Evolutionary conservation across 2,329 filamentous ascomycete genomes (phyloP), one percentile per base, ranked within the genome.

Genomic region (Zymoseptoria passerinii): DNA sequence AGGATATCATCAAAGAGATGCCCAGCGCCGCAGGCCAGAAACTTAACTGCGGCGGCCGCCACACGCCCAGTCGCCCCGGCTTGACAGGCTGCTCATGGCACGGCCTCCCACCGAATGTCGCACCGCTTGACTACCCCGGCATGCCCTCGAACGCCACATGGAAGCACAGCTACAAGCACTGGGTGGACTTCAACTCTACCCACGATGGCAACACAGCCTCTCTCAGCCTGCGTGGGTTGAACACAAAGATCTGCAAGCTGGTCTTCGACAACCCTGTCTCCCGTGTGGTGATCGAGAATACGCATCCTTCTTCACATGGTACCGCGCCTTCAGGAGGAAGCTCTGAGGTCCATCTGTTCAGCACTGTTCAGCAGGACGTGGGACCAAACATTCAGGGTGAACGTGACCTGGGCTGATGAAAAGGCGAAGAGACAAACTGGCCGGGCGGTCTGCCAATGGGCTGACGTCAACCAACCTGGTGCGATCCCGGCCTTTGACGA

Each of bases 401-500:
- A 89, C 66, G 80, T 94, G 1, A 78, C 82, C 57, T 91, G 87
- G 86, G 76, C 79, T 54, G 53, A 65, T 55, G 44, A 67, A 63
- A 69, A 72, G 48, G 62, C 67, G 16, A 68, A 68, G 44, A 72
- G 73, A 18, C 67, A 90, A 35, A 80, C 79, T 63, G 89, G 91
- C 1, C 80, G 77, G 35, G 84, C 92, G 1, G 80, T 86, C 16
- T 97, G 94, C 73, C 77, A 89, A 29, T 97, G 92, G 91, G 90
- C 87, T 67, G 94, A 99, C 75, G 85, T 83, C 50, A 96, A 96
- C 68, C 75, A 77, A 40, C 73, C 75, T 2, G 86, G 83, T 3
- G 79, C 80, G 1, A 91, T 97, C 52, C 92, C 92, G 0, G 92
- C 92, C 0, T 81, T 92, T 54, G 88, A 94, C 66, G 92, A 97